Conservation (phyloP, 139 green algal genomes). For the Trebouxia sp. region DNA sequence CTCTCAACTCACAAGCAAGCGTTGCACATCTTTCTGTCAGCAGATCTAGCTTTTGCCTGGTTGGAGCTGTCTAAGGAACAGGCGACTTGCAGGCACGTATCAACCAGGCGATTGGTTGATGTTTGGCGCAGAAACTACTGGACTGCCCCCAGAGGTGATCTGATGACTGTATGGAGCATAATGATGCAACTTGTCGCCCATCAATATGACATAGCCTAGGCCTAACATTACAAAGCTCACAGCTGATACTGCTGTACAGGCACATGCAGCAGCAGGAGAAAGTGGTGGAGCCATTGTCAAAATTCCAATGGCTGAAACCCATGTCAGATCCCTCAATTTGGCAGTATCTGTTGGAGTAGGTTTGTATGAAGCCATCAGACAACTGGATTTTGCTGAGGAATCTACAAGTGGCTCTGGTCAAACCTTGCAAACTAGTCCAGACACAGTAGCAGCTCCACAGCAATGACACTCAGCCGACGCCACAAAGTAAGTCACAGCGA, state of each 20-base stretch:
- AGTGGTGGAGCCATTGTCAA: constrained; percentile 60
- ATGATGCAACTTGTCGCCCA: background rate
- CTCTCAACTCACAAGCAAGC: no score
- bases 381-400: constrained; percentile 70
- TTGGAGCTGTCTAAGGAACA: background rate
- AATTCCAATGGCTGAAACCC: constrained; percentile 84
- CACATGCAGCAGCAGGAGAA: constrained; percentile 53
- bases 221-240: background rate
- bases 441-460: no score
- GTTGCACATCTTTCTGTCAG: no score
- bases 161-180: background rate
- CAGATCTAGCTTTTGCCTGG: background rate
- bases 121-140: constrained; percentile 78
- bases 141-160: constrained; percentile 66
- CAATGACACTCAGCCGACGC: no score
- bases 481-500: no score
- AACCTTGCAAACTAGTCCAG: no score
- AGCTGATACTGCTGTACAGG: constrained; percentile 36
- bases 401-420: no score
- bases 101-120: constrained; percentile 55
- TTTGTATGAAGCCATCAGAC: constrained; percentile 86
- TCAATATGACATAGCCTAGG: background rate
- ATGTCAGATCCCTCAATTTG: constrained; percentile 90
- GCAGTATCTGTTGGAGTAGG: constrained; percentile 78
- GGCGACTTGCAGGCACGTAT: constrained; percentile 52